Evolutionary conservation across 169 alveolate genomes (phyloP), one percentile per base, ranked within the genome.

Genomic region (Pseudocohnilembus persalinus): DNA sequence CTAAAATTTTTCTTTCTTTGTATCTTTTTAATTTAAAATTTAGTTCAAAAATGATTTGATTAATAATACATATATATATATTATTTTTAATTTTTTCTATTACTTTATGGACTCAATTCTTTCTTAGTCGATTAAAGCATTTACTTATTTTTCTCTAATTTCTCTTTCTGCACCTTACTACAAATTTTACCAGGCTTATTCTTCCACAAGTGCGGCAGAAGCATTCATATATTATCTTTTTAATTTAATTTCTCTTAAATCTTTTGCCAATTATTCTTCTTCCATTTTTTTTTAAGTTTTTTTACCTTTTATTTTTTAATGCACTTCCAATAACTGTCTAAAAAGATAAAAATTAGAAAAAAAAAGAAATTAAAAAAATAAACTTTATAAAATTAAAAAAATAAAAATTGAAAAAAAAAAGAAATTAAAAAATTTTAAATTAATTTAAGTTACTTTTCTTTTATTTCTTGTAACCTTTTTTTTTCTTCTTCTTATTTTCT

Each of bases 161-260:
- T 95, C 94, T 89, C 98, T 88, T 90, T 95, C 98, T 85, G 95
- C 93, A 28, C 98, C 98, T 76, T 95, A 96, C 89, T 94, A 92
- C 25, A 92, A 88, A 73, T 92, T 94, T 86, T 93, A 92, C 96
- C 96, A 94, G 31, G 96, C 96, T 83, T 92, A 91, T 83, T 93
- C 95, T 83, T 96, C 98, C 11, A 96, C 97, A 84, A 94, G 89
- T 28, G 96, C 96, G 73, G 93, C 77, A 68, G 93, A 93, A 26
- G 96, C 94, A 85, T 96, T 94, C 84, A 96, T 83, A 88, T 93
- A 96, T 81, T 93, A 89, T 83, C 97, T 82, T 91, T 94, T 96
- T 0, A 96, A 83, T 82, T 91, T 90, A 74, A 94, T 96, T 89
- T 96, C 96, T 85, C 93, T 92, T 16, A 93, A 93, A 83, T 96